phyloP scores from a whole-genome alignment of 2,329 filamentous ascomycete genomes.

The Penicillium aurantiogriseum region DNA sequence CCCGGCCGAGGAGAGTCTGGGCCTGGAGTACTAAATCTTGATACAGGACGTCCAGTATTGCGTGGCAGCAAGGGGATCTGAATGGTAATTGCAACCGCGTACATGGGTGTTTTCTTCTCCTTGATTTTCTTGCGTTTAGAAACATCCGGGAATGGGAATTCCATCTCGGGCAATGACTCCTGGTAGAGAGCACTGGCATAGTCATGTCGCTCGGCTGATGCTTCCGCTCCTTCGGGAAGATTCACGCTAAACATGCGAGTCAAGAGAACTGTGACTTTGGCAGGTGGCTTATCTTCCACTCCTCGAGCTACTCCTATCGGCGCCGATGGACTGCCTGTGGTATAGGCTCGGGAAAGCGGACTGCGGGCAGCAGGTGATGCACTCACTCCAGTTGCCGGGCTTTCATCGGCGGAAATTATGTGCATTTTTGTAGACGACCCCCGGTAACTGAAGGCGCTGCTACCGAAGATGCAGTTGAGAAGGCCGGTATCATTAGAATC shows the following conservation, averaged over 20 bases:
- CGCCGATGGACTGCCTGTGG: slow-evolving; percentile 37
- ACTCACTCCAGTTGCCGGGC: slow-evolving; percentile 25
- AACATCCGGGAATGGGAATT: slow-evolving; percentile 40
- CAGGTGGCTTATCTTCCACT: slow-evolving; percentile 39
- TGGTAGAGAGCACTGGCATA: slow-evolving; percentile 32
- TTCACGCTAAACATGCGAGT: slow-evolving; percentile 61
- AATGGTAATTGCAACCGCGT: slow-evolving; percentile 57
- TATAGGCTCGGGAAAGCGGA: slow-evolving; percentile 40
- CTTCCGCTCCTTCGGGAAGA: slow-evolving; percentile 47
- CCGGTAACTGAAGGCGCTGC: slow-evolving; percentile 56
- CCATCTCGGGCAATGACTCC: slow-evolving; percentile 35
- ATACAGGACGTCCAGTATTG: slow-evolving; percentile 35
- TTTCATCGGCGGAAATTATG: slow-evolving; percentile 49
- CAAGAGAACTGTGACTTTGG: slow-evolving; percentile 55
- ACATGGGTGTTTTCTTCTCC: slow-evolving; percentile 58
- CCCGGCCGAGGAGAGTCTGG: slow-evolving; percentile 33
- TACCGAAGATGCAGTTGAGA: slow-evolving; percentile 62
- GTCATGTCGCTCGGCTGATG: slow-evolving; percentile 36
- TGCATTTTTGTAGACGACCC: slow-evolving; percentile 63
- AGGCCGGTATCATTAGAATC: slow-evolving; percentile 54
- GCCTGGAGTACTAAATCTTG: slow-evolving; percentile 35
- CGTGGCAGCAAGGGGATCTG: slow-evolving; percentile 49
- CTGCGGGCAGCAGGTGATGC: slow-evolving; percentile 33
- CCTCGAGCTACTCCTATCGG: slow-evolving; percentile 23
- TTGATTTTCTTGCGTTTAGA: slow-evolving; percentile 48